phyloP scores from a whole-genome alignment of 2,329 filamentous ascomycete genomes.

The Penicillium polonicum region DNA sequence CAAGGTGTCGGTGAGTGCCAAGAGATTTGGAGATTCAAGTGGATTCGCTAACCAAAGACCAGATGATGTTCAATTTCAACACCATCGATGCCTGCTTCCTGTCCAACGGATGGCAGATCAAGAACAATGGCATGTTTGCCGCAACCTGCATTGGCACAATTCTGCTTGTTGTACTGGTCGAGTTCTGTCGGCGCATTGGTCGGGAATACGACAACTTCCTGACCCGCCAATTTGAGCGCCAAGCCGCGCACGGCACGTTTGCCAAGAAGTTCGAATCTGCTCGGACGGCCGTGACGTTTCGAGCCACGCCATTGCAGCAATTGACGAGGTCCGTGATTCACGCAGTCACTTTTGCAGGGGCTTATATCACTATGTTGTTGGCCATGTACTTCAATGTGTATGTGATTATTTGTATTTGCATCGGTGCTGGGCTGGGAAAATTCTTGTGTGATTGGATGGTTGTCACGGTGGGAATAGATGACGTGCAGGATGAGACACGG shows the following conservation, averaged over 20 bases:
- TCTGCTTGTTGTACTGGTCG: slow-evolving; percentile 17
- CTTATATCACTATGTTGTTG: slow-evolving; percentile 21
- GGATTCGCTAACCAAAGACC: not conserved
- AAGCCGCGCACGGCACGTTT: slow-evolving; percentile 16
- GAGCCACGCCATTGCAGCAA: slow-evolving; percentile 19
- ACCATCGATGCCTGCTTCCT: slow-evolving; percentile 30
- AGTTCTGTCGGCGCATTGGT: slow-evolving; percentile 17
- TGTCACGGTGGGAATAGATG: slow-evolving; percentile 15
- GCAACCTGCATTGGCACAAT: slow-evolving; percentile 20
- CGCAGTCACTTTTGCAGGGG: slow-evolving; percentile 19
- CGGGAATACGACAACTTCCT: slow-evolving; percentile 20
- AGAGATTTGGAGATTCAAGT: slow-evolving; percentile 3
- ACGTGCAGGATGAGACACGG: slow-evolving; percentile 6
- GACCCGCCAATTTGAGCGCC: slow-evolving; percentile 22
- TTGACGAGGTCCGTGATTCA: slow-evolving; percentile 17
- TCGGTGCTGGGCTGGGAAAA: slow-evolving; percentile 20
- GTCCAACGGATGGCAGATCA: slow-evolving; percentile 21
- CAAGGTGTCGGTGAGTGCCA: slow-evolving; percentile 30
- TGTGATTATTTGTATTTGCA: slow-evolving; percentile 23
- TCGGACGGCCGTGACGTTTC: slow-evolving; percentile 13
- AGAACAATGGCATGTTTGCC: slow-evolving; percentile 23
- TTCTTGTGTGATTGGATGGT: slow-evolving; percentile 27
- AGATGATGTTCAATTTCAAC: slow-evolving; percentile 36
- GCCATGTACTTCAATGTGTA: slow-evolving; percentile 24
- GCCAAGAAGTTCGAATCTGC: slow-evolving; percentile 9